A percentile compares a stretch with the other conserved stretches of the same genome.
These are phyloP conservation scores for Magnaporthiopsis incrustans DNA, from an alignment of 2,329 filamentous ascomycete genomes.

Conservation along the genomic window DNA sequence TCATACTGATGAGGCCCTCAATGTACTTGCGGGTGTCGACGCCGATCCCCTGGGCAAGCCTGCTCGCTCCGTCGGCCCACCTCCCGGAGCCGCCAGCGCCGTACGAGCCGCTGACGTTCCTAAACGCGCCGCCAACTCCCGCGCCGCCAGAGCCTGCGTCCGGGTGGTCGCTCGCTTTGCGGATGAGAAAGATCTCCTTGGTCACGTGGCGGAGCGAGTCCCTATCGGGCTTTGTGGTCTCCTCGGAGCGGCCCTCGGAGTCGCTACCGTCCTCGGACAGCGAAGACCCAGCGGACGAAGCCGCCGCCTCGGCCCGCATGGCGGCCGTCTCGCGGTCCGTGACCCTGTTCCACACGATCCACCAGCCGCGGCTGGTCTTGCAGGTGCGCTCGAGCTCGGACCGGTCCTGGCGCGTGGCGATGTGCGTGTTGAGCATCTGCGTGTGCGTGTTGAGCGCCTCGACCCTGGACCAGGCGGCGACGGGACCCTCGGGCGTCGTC, in stretches of 20 bases:
- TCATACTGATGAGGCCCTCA: conserved; percentile 61
- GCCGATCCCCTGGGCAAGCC: conserved; percentile 64
- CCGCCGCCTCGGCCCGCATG: conserved; percentile 10
- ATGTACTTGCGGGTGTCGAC: conserved; percentile 70
- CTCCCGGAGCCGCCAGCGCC: conserved; percentile 21
- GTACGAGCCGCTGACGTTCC: conserved; percentile 24
- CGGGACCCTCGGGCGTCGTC: conserved; percentile 15
- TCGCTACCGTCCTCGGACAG: neutral
- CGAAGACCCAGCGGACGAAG: neutral
- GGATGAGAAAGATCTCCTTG: conserved; percentile 56
- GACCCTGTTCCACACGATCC: conserved; percentile 59
- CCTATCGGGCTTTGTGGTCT: conserved; percentile 1
- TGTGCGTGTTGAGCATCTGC: conserved; percentile 52
- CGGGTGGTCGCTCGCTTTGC: conserved; percentile 49
- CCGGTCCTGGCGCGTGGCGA: conserved; percentile 32
- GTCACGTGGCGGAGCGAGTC: conserved; percentile 20
- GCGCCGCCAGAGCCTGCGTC: conserved; percentile 20
- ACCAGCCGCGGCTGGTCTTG: conserved; percentile 61
- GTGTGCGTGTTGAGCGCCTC: conserved; percentile 59
- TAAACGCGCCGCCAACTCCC: conserved; percentile 16
- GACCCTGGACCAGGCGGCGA: conserved; percentile 43
- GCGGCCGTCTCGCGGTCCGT: conserved; percentile 26
- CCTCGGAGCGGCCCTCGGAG: neutral
- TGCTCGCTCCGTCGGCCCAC: conserved; percentile 48
- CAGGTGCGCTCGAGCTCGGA: conserved; percentile 51